phyloP scores from a whole-genome alignment of 257 asterid genomes.

The Nicotiana paniculata region DNA sequence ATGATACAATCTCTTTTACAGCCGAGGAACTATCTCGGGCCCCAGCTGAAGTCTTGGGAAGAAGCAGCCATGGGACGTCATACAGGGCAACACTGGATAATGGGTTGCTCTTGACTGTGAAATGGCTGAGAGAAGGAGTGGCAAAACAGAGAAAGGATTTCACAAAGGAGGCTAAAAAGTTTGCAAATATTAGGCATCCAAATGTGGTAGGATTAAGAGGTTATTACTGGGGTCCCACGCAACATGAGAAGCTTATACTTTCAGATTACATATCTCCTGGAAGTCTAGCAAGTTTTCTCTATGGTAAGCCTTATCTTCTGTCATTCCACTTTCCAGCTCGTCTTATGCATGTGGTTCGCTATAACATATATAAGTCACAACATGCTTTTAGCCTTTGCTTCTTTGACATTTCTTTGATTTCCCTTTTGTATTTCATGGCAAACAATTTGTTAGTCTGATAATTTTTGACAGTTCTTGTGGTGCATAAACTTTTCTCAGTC shows the following conservation, averaged over 20 bases:
- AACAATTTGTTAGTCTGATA: neutral
- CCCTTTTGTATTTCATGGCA: neutral
- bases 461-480: neutral
- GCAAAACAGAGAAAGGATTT: slow-evolving; percentile 95
- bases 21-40: slow-evolving; percentile 90
- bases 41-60: slow-evolving; percentile 94
- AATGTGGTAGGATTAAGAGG: slow-evolving; percentile 97
- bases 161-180: slow-evolving; percentile 94
- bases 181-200: slow-evolving; percentile 86
- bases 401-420: neutral
- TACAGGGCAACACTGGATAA: slow-evolving; percentile 76
- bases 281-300: slow-evolving; percentile 80
- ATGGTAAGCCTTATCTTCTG: slow-evolving; percentile 42
- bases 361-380: neutral
- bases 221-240: slow-evolving; percentile 98
- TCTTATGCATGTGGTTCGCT: neutral
- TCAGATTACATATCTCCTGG: slow-evolving; percentile 95
- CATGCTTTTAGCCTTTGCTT: neutral
- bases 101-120: slow-evolving; percentile 84
- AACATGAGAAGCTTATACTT: slow-evolving; percentile 94
- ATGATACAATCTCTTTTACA: slow-evolving; percentile 76
- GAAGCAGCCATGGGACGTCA: slow-evolving; percentile 98
- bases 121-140: slow-evolving; percentile 98
- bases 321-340: neutral
- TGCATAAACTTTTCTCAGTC: neutral